Base-by-base conservation (phyloP, 176 grass and related monocot genomes). In the Hordeum vulgare region DNA sequence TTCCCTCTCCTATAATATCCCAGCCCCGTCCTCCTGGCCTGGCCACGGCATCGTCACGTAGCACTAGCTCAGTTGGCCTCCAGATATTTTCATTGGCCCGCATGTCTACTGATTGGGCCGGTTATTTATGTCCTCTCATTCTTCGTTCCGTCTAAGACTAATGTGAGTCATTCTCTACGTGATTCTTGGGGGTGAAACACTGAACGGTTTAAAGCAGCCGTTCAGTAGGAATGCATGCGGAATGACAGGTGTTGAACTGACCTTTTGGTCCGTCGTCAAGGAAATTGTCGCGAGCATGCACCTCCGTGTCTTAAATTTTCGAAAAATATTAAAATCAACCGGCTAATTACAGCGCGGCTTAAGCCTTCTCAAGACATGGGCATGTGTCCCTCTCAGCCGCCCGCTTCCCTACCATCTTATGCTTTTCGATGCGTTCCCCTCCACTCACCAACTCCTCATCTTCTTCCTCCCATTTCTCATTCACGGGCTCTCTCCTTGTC, bases 241-340 rank as follows among this genome's bases (percentile, higher is more conserved):
- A 72, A 69, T 40, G 56, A 86, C 79, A 83, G 58, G 74, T 78
- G 88, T 74, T 79, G 66, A 64, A 58, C 41, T 31, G 0, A 77
- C 41, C 27, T 17, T 12, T 42, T 39, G 44, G 41, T 44, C 56
- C 13, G 20, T 47, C 74, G 7, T 62, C 28, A 13, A 12, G 33
- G 78, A 26, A 85, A 34, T 27, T 56, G 34, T 86, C 88, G 34
- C 18, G 33, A 21, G 71, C 78, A 53, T 34, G 79, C 80, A 9
- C 5, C 41, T 29, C 7, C 13, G 21, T 36, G 1, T 9, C 29
- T 71, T 33, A n/a, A n/a, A n/a, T n/a, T n/a, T n/a, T n/a, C n/a
- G n/a, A n/a, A n/a, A n/a, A n/a, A n/a, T n/a, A n/a, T n/a, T n/a
- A n/a, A n/a, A n/a, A n/a, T n/a, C n/a, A n/a, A n/a, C n/a, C n/a